Evolutionary conservation across 306 rosid genomes (phyloP), one percentile per base, ranked within the genome.

Genomic region (Cajanus cajan): DNA sequence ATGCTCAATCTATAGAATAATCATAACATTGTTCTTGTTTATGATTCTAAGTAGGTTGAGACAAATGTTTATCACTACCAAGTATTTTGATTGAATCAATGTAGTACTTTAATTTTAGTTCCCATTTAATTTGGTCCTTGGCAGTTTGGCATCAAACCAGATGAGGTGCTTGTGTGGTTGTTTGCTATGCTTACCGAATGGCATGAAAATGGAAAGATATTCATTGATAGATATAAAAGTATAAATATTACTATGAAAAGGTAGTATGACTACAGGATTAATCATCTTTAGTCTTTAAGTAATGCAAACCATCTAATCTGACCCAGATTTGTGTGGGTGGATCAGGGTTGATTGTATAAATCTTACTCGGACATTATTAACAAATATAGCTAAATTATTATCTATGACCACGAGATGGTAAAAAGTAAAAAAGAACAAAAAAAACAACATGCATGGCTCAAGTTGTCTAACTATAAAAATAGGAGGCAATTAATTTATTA

Each of bases 191-290:
- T 83, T 48, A 50, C 22, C 69, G 18, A 57, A 50, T 54, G 50
- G 25, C 58, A 24, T 37, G 71, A 71, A 82, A 51, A 55, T 66
- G 83, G 59, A 74, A 78, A 78, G 51, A 34, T 41, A 24, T 9
- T 9, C 43, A 22, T 44, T 15, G 51, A 48, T 73, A 55, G 28
- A 43, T 22, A 54, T 41, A 24, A 70, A 19, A 55, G 61, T 12
- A 45, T 25, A 15, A 58, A 61, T 33, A 73, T 2, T 14, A 61
- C 79, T 45, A 47, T 3, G 10, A 33, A 55, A 55, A 55, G n/a
- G 63, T 7, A 14, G 13, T 61, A 7, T 14, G 33, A 55, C 44
- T 52, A 36, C 18, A 39, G 72, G 18, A 68, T 52, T 14, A 74
- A 51, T 34, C 74, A 73, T 62, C 41, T 72, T 59, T 31, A 81